Evolutionary conservation across 2,329 filamentous ascomycete genomes (phyloP).

Genomic region (Calonectria honghensis): DNA sequence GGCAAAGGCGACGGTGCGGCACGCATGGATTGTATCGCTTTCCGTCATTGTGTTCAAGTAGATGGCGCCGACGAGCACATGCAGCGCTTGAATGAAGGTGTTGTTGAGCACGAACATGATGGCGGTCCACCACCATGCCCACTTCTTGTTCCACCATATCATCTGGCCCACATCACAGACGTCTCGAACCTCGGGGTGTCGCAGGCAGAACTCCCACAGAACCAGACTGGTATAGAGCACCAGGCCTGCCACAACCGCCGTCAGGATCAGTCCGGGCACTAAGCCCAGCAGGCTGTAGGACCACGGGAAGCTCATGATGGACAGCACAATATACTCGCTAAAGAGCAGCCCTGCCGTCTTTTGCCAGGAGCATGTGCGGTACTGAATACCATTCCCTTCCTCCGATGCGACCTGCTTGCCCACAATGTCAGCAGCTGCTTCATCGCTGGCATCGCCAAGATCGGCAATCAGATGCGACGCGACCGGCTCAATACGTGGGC

Average conservation of each 20-base stretch:
- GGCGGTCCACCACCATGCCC: slow-evolving; percentile 81
- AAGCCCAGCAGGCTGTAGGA: slow-evolving; percentile 92
- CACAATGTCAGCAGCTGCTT: slow-evolving; percentile 69
- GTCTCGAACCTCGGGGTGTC: slow-evolving; percentile 92
- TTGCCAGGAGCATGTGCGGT: slow-evolving; percentile 94
- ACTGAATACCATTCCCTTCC: slow-evolving; percentile 87
- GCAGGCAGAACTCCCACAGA: slow-evolving; percentile 89
- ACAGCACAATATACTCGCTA: slow-evolving; percentile 94
- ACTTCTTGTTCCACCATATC: slow-evolving; percentile 89
- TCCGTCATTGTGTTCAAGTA: slow-evolving; percentile 93
- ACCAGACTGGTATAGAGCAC: slow-evolving; percentile 84
- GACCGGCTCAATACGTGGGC: slow-evolving; percentile 71
- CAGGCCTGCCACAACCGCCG: slow-evolving; percentile 83
- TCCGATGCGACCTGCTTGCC: slow-evolving; percentile 84
- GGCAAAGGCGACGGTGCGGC: slow-evolving; percentile 88
- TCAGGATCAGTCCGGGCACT: slow-evolving; percentile 89
- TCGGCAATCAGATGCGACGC: slow-evolving; percentile 57
- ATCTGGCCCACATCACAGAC: slow-evolving; percentile 97
- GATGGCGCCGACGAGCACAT: slow-evolving; percentile 88
- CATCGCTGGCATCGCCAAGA: slow-evolving; percentile 63
- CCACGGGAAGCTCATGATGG: slow-evolving; percentile 97
- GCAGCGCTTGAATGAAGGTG: slow-evolving; percentile 87
- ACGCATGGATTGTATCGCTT: slow-evolving; percentile 76
- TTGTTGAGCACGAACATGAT: slow-evolving; percentile 97
- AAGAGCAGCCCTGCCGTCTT: slow-evolving; percentile 95